Base-by-base conservation (phyloP, 31 red algal species). In the Porphyra umbilicalis region DNA sequence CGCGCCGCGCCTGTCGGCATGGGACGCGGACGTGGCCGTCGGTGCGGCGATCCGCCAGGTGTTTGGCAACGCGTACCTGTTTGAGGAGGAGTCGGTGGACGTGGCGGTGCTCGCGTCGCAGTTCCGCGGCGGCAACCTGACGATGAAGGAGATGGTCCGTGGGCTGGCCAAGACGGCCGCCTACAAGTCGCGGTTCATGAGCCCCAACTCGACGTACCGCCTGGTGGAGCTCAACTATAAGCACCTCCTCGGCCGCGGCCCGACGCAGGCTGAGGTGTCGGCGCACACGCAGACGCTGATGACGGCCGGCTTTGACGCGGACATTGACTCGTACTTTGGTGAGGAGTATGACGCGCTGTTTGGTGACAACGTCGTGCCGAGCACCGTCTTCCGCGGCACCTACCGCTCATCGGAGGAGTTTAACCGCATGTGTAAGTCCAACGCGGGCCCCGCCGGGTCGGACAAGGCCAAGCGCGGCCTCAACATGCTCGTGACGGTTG, bases 31-130 rank as follows among this genome's bases (percentile, higher is more conserved):
- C 39, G 46, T 78, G 46, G 84, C 79, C n/a, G 79, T 94, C 57
- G 78, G 79, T 29, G 87, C 92, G 18, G 92, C 84, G 37, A 89
- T 89, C 68, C 82, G 91, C 71, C 90, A 94, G 75, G 84, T 98
- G 57, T 98, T 98, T 78, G 95, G 95, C 42, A 94, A 98, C 85
- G 89, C 87, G 29, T 93, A 98, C 79, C 37, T 98, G 68, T 92
- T 98, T 83, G 95, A 94, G 79, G 88, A 90, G 77, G 95, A 98
- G 34, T 84, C 80, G 18, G 89, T 75, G 18, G 95, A 98, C 35
- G 38, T 98, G 34, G 87, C 85, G 32, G 82, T 89, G 75, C 79
- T 88, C 20, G 89, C 91, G 75, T 89, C 85, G 37, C 90, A 91
- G 75, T 94, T 88, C 83, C 90, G 86, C 78, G 80, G 83, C 57